Evolutionary conservation across 768 basidiomycete species (phyloP), one percentile per base, ranked within the genome.

Genomic region (Suillus bovinus): DNA sequence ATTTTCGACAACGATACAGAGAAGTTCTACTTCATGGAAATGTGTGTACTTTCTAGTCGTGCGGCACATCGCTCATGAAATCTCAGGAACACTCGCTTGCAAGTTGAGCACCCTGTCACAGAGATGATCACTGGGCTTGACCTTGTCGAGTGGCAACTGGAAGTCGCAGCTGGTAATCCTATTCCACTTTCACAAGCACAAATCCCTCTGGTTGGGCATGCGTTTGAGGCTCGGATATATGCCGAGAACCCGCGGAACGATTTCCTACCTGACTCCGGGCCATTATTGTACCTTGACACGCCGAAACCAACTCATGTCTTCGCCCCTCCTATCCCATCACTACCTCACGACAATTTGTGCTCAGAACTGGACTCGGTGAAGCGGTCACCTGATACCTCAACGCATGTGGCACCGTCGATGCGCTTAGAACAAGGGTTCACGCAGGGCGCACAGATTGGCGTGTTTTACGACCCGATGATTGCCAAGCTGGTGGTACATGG

Each of bases 51-150:
- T 13, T 14, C 13, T 38, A 2, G 39, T 58, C 22, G 0, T 33
- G 52, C 34, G 20, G 29, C 7, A 46, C 52, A 36, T 31, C 1
- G 27, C 38, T 56, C 24, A 61, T 22, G 4, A 38, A 29, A 46
- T 22, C 27, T 36, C 46, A 92, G 90, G 91, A 93, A 93, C 68
- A 93, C 91, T 13, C 82, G 91, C 41, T 71, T 93, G 47, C 93
- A 94, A 76, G 91, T 93, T 34, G 93, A 96, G 68, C 94, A 96
- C 72, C 94, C 94, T 16, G 91, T 96, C 33, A 95, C 94, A 0
- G 94, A 96, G 76, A 96, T 96, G 89, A 86, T 97, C 57, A 97
- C 95, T 1, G 93, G 94, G 1, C 81, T 94, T 29, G 95, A 98
- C 69, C 86, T 98, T 5, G 95, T 98, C 9, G 90, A 96, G 76